These are phyloP conservation scores for Candida andamanensis DNA, from an alignment of 805 yeast genomes.

Conservation along the genomic window DNA sequence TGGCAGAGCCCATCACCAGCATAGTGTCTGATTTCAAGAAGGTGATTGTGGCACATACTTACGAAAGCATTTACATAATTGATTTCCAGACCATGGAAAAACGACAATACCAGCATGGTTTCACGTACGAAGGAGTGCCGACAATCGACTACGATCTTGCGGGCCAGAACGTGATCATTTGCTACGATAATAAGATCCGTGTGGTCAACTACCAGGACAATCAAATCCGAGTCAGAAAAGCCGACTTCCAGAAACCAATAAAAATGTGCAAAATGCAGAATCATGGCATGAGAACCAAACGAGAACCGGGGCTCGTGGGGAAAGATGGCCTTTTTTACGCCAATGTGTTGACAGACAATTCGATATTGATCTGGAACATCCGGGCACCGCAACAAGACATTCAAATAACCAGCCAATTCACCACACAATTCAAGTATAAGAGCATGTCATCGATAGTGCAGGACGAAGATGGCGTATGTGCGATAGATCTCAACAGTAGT, in stretches of 20 bases:
- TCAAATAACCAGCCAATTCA: conserved; percentile 14
- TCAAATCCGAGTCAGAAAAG: not conserved
- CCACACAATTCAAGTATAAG: conserved; percentile 19
- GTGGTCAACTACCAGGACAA: conserved; percentile 18
- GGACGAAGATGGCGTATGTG: conserved; percentile 11
- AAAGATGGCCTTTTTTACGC: conserved; percentile 38
- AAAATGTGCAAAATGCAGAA: conserved; percentile 11
- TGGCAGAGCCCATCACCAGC: conserved; percentile 12
- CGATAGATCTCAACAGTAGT: conserved; percentile 29
- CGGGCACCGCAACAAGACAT: conserved; percentile 21
- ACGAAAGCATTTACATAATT: conserved; percentile 13
- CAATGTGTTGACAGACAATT: conserved; percentile 34
- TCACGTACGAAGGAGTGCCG: conserved; percentile 3
- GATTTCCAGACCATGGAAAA: conserved; percentile 12
- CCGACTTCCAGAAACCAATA: conserved; percentile 5
- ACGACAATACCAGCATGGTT: conserved; percentile 4
- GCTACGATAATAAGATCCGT: conserved; percentile 15
- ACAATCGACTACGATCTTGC: conserved; percentile 30
- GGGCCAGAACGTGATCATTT: conserved; percentile 23
- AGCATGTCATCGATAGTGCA: conserved; percentile 6
- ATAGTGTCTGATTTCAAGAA: conserved; percentile 25
- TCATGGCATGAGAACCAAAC: conserved; percentile 1
- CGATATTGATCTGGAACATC: conserved; percentile 39
- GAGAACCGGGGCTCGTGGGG: conserved; percentile 27
- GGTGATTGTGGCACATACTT: conserved; percentile 15